phyloP scores from a whole-genome alignment of 345 rosid genomes.

The Durio zibethinus region DNA sequence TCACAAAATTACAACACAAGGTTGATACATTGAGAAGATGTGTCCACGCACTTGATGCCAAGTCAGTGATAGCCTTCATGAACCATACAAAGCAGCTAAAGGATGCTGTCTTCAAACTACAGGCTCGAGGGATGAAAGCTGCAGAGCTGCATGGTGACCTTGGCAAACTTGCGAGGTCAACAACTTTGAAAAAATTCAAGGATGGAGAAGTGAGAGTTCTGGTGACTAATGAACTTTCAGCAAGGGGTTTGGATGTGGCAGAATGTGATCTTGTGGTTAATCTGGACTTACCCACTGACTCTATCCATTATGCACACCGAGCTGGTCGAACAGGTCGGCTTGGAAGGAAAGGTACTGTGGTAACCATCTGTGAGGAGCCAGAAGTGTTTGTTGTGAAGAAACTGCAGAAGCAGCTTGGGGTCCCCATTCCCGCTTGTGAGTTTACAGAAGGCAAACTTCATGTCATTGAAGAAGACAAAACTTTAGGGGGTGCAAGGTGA shows the following conservation, averaged over 20 bases:
- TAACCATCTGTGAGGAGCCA: constrained; percentile 75
- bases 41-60: constrained; percentile 79
- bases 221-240: constrained; percentile 90
- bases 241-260: constrained; percentile 85
- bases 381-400: constrained; percentile 86
- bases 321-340: constrained; percentile 90
- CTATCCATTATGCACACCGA: constrained; percentile 82
- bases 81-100: constrained; percentile 84
- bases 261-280: constrained; percentile 92
- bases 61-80: constrained; percentile 88
- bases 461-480: constrained; percentile 48
- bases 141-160: constrained; percentile 92
- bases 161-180: constrained; percentile 90
- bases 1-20: constrained; percentile 81
- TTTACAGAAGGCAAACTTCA: constrained; percentile 79
- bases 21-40: constrained; percentile 80
- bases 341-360: constrained; percentile 85
- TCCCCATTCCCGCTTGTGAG: constrained; percentile 63
- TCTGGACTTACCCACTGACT: constrained; percentile 75
- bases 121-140: constrained; percentile 77
- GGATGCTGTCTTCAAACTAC: constrained; percentile 87
- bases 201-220: constrained; percentile 76
- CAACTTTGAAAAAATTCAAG: constrained; percentile 77
- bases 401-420: constrained; percentile 79
- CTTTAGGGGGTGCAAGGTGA: constrained; percentile 16